Evolutionary conservation across 371 early-diverging fungal species (phyloP).

Genomic region (Lichtheimia ramosa): DNA sequence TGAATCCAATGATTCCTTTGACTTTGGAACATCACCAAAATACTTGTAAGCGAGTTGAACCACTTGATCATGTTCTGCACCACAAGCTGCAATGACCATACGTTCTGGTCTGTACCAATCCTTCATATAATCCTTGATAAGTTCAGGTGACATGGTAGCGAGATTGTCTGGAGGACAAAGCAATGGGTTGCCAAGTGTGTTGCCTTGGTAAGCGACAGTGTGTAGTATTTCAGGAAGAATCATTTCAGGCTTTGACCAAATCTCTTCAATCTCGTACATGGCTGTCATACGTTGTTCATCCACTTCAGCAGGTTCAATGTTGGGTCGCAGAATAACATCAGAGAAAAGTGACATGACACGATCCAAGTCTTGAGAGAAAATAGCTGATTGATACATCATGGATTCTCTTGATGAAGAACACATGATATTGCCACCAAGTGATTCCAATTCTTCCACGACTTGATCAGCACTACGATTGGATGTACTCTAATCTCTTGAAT

Average conservation of each 20-base stretch:
- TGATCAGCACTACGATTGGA: constrained; percentile 61
- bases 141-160: constrained; percentile 62
- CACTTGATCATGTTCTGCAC: constrained; percentile 82
- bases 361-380: constrained; percentile 82
- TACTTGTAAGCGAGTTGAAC: constrained; percentile 68
- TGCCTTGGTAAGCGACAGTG: constrained; percentile 76
- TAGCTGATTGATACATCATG: constrained; percentile 92
- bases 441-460: constrained; percentile 79
- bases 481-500: too few relatives aligned
- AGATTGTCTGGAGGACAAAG: constrained; percentile 75
- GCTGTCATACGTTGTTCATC: constrained; percentile 81
- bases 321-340: constrained; percentile 78
- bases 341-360: constrained; percentile 75
- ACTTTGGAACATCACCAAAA: constrained; percentile 63
- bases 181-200: constrained; percentile 85
- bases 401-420: constrained; percentile 91
- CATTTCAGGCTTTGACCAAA: constrained; percentile 82
- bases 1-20: constrained; percentile 31
- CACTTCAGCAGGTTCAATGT: constrained; percentile 72
- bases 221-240: constrained; percentile 88
- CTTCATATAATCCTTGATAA: constrained; percentile 68
- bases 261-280: constrained; percentile 84
- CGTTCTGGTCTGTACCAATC: constrained; percentile 89
- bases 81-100: constrained; percentile 89
- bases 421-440: constrained; percentile 88